phyloP scores from a whole-genome alignment of 768 basidiomycete genomes.

The Phanerochaete carnosa region DNA sequence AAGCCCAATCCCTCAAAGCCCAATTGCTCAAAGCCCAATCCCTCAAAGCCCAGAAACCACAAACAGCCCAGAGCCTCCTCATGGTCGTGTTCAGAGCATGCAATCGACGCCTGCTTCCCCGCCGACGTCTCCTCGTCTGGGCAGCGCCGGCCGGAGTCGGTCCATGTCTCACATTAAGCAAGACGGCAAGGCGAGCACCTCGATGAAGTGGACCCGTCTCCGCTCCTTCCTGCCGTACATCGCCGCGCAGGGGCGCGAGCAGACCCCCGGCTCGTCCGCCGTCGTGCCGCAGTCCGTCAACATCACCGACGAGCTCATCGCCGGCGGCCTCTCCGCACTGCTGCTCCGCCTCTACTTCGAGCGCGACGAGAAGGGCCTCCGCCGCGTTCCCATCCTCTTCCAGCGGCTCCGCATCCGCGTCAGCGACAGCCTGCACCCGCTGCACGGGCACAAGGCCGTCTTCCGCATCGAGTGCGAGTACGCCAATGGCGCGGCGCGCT shows the following conservation, averaged over 20 bases:
- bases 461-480: conserved; percentile 97
- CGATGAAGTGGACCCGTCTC: conserved; percentile 57
- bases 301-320: conserved; percentile 79
- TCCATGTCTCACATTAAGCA: conserved; percentile 13
- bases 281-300: conserved; percentile 57
- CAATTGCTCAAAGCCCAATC: not conserved
- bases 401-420: conserved; percentile 82
- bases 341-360: conserved; percentile 85
- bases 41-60: not conserved
- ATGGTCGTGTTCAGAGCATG: not conserved
- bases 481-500: conserved; percentile 86
- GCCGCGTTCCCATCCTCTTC: conserved; percentile 76
- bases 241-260: conserved; percentile 31
- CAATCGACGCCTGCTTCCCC: not conserved
- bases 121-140: not conserved
- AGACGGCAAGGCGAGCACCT: conserved; percentile 18
- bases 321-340: conserved; percentile 73
- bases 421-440: conserved; percentile 81
- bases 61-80: not conserved
- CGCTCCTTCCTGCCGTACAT: conserved; percentile 64
- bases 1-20: not conserved
- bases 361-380: conserved; percentile 77
- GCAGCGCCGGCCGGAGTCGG: not conserved
- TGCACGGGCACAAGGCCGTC: conserved; percentile 71
- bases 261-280: conserved; percentile 41